Percentiles rank a stretch among this genome's conserved stretches.
Evolutionary conservation across 352 stramenopile genomes (phyloP).

Genomic region (Phytopythium montanum): DNA sequence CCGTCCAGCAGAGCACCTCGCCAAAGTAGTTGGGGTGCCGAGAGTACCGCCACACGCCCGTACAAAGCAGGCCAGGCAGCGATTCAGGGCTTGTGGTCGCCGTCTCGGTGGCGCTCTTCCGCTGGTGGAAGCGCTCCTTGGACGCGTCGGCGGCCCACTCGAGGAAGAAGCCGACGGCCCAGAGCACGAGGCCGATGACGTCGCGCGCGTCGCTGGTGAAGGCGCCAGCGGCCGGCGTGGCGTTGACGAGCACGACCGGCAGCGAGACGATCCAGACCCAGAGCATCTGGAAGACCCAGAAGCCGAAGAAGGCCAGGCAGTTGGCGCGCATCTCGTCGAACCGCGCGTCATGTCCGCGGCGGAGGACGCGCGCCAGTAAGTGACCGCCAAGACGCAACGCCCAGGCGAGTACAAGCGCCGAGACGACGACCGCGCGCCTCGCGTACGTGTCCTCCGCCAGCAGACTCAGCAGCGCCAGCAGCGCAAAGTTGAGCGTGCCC

Average conservation of each 20-base stretch:
- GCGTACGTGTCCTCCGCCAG: constrained; percentile 38
- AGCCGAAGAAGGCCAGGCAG: constrained; percentile 62
- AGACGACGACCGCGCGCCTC: constrained; percentile 45
- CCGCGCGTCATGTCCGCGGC: constrained; percentile 63
- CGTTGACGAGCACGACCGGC: constrained; percentile 60
- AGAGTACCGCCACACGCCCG: constrained; percentile 82
- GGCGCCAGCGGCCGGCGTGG: constrained; percentile 11
- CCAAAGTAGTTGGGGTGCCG: constrained; percentile 93
- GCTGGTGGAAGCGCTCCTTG: constrained; percentile 57
- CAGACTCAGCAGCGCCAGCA: constrained; percentile 47
- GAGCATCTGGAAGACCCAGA: constrained; percentile 82
- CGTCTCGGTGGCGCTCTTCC: constrained; percentile 30
- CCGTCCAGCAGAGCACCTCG: constrained; percentile 90
- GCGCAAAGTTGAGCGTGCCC: constrained; percentile 53
- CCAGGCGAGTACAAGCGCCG: constrained; percentile 46
- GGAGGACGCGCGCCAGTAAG: constrained; percentile 61
- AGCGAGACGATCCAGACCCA: constrained; percentile 78
- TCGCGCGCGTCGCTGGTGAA: constrained; percentile 38
- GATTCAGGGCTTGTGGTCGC: background rate
- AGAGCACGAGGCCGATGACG: constrained; percentile 42
- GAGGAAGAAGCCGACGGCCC: constrained; percentile 46
- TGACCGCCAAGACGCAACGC: constrained; percentile 63
- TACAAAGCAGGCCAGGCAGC: constrained; percentile 35
- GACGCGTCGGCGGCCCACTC: constrained; percentile 58
- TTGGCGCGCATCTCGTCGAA: constrained; percentile 76